Evolutionary conservation across 2,329 filamentous ascomycete species (phyloP), one percentile per base, ranked within the genome.

Genomic region (Fusarium subtropicale): DNA sequence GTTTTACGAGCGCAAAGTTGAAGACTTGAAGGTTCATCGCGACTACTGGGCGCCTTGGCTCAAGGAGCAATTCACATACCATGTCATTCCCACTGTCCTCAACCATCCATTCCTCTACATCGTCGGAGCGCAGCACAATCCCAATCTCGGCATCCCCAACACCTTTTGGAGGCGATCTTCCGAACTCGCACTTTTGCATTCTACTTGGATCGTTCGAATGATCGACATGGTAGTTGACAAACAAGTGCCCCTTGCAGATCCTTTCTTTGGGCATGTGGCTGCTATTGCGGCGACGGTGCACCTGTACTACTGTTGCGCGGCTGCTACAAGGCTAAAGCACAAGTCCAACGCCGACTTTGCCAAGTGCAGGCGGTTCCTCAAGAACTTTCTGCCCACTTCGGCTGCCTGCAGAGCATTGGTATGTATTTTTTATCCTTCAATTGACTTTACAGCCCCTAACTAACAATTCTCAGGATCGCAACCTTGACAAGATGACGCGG

Each of bases 21-120:
- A 84, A 5, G 84, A 86, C 48, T 56, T 86, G 13, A 78, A 78
- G 58, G 64, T 76, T 13, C 82, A 84, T 54, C 78, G 81, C 4
- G 80, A 81, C 55, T 86, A 86, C 70, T 86, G 84, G 83, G 79
- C 79, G 0, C 81, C 84, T 0, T 86, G 84, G 84, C 71, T 86
- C 20, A 85, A 84, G 69, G 78, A 85, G 52, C 84, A 86, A 66
- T 85, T 86, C 67, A 85, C 81, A 2, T 86, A 86, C 71, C 84
- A 86, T 52, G 80, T 80, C 15, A 85, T 86, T 48, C 79, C 81
- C 13, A 84, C 83, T 0, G 82, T 86, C 4, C 73, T 86, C 36
- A 86, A 86, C 67, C 84, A 86, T 57, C 84, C 84, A 0, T 86
- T 86, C 62, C 77, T 86, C 10, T 86, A 86, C 71, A 85, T 85